Evolutionary conservation across 345 rosid genomes (phyloP).

Genomic region (Brassica napus): Da-Ae NC_063437.1:3452501-3453000

Average conservation of each 20-base stretch:
- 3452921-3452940: constrained; percentile 89
- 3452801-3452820: neutral
- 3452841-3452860: constrained; percentile 52
- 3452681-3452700: constrained; percentile 67
- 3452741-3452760: constrained; percentile 95
- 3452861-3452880: constrained; percentile 86
- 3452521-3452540: constrained; percentile 68
- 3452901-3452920: constrained; percentile 64
- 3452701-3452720: constrained; percentile 70
- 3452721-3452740: constrained; percentile 85
- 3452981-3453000: constrained; percentile 68
- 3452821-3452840: neutral
- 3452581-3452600: constrained; percentile 59
- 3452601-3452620: constrained; percentile 88
- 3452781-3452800: constrained; percentile 45
- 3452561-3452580: constrained; percentile 56
- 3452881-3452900: constrained; percentile 88
- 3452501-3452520: constrained; percentile 29
- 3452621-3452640: constrained; percentile 92
- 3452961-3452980: constrained; percentile 74
- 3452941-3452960: constrained; percentile 83
- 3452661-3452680: constrained; percentile 57
- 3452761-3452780: constrained; percentile 91
- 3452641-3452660: constrained; percentile 80
- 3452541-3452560: constrained; percentile 74